Base-by-base conservation (phyloP, 805 yeast species). In the Metschnikowia baotianmanensis region DNA sequence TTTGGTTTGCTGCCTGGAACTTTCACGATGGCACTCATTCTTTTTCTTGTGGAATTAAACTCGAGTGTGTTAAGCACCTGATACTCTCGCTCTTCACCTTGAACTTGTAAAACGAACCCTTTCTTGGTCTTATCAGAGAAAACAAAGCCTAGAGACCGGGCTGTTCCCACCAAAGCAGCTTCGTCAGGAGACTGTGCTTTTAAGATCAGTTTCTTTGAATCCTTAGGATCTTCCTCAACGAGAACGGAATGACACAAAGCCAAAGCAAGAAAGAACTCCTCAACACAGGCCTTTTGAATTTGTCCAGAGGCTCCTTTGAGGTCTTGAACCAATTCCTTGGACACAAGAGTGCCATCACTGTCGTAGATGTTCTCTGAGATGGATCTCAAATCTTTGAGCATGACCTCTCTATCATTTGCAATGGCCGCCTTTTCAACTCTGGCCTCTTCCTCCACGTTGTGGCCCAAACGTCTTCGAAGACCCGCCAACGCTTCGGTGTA, bases 141-240 rank as follows among this genome's bases (percentile, higher is more conserved):
- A 26, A 76, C 72, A 61, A 78, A 85, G 0, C 95, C 95, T 52
- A 83, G 67, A 53, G 84, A 83, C 58, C 90, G 74, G 0, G 93
- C 93, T 16, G 93, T 83, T 12, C 82, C 82, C 12, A 86, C 95
- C 42, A 86, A 72, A 0, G 95, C 93, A 20, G 90, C 89, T 62
- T 86, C 95, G 69, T 86, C 95, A 0, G 95, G 95, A 19, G 89
- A 82, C 58, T 85, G 93, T 0, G 93, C 93, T 53, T 83, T 82
- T 27, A 83, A 63, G 19, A 77, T 66, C 37, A 75, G 51, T 45
- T 72, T 80, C 1, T 65, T 73, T 2, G 86, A 80, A 50, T 78
- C 72, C 19, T 72, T 70, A 28, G 80, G 81, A 46, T 82, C 80
- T 27, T 76, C 74, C 53, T 86, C 95, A 21, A 80, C 76, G 31